Base-by-base conservation (phyloP, 2,329 filamentous ascomycete genomes). In the Podosphaera fusca region DNA sequence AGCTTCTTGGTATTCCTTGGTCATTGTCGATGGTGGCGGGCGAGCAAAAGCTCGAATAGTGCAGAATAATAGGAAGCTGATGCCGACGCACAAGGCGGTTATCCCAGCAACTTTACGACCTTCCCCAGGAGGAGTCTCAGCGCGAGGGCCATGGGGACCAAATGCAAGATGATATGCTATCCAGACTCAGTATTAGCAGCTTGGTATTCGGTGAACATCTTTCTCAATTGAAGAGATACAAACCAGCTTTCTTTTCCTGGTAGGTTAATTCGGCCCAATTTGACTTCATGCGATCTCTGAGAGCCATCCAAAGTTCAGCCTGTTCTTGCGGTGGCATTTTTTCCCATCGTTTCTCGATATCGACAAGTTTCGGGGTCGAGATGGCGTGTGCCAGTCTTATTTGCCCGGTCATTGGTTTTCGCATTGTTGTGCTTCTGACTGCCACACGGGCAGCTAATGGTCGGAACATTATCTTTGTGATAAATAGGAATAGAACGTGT, bases 341-440 rank as follows among this genome's bases (percentile, higher is more conserved):
- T 77, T 98, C 92, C 92, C 92, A 98, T 77, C 92, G 80, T 84
- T 95, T 95, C 82, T 98, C 92, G 69, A 98, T 96, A 75, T 94
- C 88, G 73, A 87, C 86, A 68, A 98, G 81, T 59, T 87, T 95
- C 65, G 94, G 92, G 77, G 95, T 96, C 69, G 89, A 94, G 74
- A 98, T 94, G 70, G 90, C 89, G 72, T 95, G 88, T 65, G 85
- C 85, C 47, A 60, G 60, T 61, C 59, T 57, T 36, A 58, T 58
- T 35, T 60, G 58, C 47, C 56, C 52, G 21, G 45, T 46, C 45
- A n/a, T 36, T 50, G 21, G 54, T 34, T 29, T 38, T 14, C 33
- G 35, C 30, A 55, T 42, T n/a, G 21, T 9, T 30, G 45, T 33
- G 31, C 35, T 31, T 50, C 47, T 30, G n/a, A 50, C 10, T 9